These are phyloP conservation scores for Yarrowia sp. DNA, from an alignment of 805 yeast species.

Conservation along the genomic window DNA sequence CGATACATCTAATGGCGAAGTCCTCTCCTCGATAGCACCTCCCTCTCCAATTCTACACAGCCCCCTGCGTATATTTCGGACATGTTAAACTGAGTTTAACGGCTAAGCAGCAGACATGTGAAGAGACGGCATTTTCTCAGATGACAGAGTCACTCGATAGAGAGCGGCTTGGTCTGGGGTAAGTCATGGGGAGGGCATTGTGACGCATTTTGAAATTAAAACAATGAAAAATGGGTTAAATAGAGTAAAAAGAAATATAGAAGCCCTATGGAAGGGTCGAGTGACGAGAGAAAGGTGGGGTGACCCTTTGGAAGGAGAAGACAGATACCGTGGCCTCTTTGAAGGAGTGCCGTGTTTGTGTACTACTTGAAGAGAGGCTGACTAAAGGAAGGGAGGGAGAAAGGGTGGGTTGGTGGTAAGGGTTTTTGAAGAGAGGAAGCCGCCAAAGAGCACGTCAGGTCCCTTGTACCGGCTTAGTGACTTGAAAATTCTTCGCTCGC, in stretches of 20 bases:
- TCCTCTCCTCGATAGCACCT: no score
- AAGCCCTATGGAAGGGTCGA: not conserved
- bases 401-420: not conserved
- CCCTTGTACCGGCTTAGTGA: no score
- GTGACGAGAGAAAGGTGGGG: not conserved
- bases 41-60: not conserved
- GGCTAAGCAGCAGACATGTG: conserved; percentile 18
- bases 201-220: not conserved
- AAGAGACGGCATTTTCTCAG: conserved; percentile 5
- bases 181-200: not conserved
- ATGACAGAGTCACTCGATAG: conserved; percentile 1
- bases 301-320: no score
- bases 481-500: no score
- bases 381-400: not conserved
- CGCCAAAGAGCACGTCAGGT: not conserved
- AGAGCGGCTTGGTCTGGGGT: conserved; percentile 18
- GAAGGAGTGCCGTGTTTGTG: not conserved
- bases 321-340: no score
- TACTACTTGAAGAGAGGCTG: not conserved
- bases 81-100: not conserved
- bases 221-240: not conserved
- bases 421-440: not conserved
- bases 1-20: no score
- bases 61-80: not conserved
- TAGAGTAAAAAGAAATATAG: not conserved